Evolutionary conservation across 2,329 filamentous ascomycete species (phyloP).

Genomic region (Keithomyces neogunnii): DNA sequence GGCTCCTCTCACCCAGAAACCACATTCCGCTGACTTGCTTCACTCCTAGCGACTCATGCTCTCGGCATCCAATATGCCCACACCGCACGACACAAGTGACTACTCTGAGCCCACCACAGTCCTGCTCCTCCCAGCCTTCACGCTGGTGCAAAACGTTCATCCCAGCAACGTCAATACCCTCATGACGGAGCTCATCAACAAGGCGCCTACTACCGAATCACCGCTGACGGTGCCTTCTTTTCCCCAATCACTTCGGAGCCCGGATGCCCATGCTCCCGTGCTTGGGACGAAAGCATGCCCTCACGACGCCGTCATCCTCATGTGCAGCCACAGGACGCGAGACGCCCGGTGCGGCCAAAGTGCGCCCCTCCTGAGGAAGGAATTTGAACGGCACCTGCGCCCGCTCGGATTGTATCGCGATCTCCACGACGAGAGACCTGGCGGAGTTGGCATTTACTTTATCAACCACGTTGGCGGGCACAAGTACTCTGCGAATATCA

Average conservation of each 20-base stretch:
- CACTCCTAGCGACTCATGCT: constrained; percentile 69
- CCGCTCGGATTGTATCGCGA: constrained; percentile 80
- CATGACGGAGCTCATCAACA: constrained; percentile 61
- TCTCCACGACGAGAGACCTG: constrained; percentile 77
- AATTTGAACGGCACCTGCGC: constrained; percentile 82
- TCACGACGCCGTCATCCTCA: constrained; percentile 78
- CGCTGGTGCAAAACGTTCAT: constrained; percentile 73
- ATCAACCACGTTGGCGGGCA: constrained; percentile 95
- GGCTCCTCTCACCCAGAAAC: neutral
- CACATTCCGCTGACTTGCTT: neutral
- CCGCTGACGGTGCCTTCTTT: constrained; percentile 40
- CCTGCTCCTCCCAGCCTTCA: constrained; percentile 78
- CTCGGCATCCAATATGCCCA: constrained; percentile 84
- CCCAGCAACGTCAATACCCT: constrained; percentile 65
- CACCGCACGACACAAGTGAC: constrained; percentile 56
- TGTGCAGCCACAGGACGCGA: constrained; percentile 91
- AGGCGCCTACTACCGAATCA: constrained; percentile 64
- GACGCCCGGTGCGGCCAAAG: constrained; percentile 93
- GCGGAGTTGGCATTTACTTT: constrained; percentile 92
- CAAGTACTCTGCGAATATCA: constrained; percentile 91
- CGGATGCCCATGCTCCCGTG: constrained; percentile 19
- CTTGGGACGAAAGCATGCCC: constrained; percentile 50
- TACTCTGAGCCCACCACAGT: constrained; percentile 67
- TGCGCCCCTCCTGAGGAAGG: constrained; percentile 77
- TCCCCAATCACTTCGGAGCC: constrained; percentile 23